Conservation (phyloP, 441 rosid species). For the Erodium chrysanthum region DNA sequence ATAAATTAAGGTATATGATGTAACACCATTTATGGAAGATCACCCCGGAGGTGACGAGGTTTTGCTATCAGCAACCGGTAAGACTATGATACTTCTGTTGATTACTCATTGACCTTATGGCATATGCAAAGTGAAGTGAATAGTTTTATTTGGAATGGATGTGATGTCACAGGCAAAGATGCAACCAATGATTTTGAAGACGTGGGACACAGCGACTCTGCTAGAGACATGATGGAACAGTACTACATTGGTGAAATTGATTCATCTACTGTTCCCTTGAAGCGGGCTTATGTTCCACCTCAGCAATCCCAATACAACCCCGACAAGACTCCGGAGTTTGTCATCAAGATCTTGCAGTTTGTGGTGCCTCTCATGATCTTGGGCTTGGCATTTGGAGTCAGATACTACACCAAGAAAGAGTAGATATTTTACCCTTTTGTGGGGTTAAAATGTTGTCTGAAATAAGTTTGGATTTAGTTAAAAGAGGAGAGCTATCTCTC, state of each 20-base stretch:
- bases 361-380: conserved; percentile 72
- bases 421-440: conserved; percentile 8
- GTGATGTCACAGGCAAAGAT: conserved; percentile 52
- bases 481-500: no score
- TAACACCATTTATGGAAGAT: conserved; percentile 83
- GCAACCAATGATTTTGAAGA: conserved; percentile 88
- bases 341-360: conserved; percentile 66
- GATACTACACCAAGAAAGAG: conserved; percentile 67
- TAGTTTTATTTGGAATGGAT: not conserved
- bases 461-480: no score
- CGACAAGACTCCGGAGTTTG: conserved; percentile 49
- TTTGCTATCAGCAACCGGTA: conserved; percentile 69
- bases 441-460: no score
- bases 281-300: conserved; percentile 42
- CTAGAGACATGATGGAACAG: conserved; percentile 64
- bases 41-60: conserved; percentile 99
- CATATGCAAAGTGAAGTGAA: not conserved
- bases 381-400: conserved; percentile 60
- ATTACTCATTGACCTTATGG: no score
- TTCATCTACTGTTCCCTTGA: conserved; percentile 41
- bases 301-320: conserved; percentile 34
- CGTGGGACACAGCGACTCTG: conserved; percentile 83
- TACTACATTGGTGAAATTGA: conserved; percentile 72
- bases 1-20: conserved; percentile 64
- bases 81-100: not conserved